Percentiles rank a stretch among this genome's conserved stretches.
Evolutionary conservation across 306 rosid genomes (phyloP).

Genomic region (Cicer chorassanicum): DNA sequence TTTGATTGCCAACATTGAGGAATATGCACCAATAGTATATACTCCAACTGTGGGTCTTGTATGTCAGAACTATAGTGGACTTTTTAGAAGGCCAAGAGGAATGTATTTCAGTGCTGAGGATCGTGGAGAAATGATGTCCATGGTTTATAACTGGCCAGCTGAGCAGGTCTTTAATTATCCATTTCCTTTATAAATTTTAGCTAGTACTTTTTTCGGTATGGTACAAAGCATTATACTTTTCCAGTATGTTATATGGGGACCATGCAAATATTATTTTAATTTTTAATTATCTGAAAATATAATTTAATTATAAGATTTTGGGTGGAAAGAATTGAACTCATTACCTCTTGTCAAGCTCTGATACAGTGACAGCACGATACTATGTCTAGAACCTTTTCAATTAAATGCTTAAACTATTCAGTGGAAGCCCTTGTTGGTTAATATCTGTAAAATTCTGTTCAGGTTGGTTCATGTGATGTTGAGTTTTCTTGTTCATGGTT

Average conservation of each 20-base stretch:
- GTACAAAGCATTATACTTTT: background rate
- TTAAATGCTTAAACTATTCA: background rate
- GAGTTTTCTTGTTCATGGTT: conserved; percentile 2
- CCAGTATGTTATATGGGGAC: background rate
- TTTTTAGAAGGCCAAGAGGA: conserved; percentile 98
- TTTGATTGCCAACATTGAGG: conserved; percentile 90
- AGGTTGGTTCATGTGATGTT: conserved; percentile 11
- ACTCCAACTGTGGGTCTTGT: conserved; percentile 99
- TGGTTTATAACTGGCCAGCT: conserved; percentile 99
- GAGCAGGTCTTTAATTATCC: conserved; percentile 71
- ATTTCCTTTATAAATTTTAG: conserved; percentile 16
- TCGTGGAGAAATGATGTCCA: conserved; percentile 99
- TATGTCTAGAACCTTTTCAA: background rate
- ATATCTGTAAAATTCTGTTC: background rate
- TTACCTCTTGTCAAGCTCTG: conserved; percentile 13
- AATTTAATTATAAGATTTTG: background rate
- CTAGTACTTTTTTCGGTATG: background rate
- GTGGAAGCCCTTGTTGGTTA: background rate
- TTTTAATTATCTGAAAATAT: conserved; percentile 31
- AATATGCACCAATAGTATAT: conserved; percentile 94
- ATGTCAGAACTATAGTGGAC: conserved; percentile 94
- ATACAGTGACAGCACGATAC: background rate
- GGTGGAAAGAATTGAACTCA: background rate
- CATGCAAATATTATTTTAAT: conserved; percentile 11
- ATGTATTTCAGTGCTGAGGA: conserved; percentile 98